These are phyloP conservation scores for Globisporangium paroecandrum DNA, from an alignment of 352 stramenopile species.

Conservation along the genomic window DNA sequence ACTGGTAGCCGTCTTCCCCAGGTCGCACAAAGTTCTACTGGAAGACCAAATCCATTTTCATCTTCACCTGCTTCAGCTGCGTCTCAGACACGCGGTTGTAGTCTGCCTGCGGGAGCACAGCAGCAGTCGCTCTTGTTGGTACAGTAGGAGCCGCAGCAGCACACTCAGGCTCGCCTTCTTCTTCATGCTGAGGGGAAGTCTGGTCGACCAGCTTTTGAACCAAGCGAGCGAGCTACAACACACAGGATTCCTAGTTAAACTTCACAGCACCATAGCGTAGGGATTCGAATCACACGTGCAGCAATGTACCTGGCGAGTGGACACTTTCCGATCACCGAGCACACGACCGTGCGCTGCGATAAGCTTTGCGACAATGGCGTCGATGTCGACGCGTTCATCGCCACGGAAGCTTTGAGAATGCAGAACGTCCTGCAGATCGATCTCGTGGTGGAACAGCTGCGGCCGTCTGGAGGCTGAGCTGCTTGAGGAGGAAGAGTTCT, in stretches of 20 bases:
- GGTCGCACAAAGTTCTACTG: conserved; percentile 56
- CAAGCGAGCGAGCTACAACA: conserved; percentile 41
- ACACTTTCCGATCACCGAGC: conserved; percentile 40
- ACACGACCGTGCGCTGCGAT: conserved; percentile 35
- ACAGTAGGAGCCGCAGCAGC: background rate
- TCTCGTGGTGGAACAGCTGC: conserved; percentile 63
- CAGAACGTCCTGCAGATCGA: conserved; percentile 35
- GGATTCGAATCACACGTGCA: no score
- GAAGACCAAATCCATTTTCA: conserved; percentile 72
- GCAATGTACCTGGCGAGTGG: conserved; percentile 29
- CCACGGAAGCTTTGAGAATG: no score
- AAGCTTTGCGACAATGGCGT: conserved; percentile 38
- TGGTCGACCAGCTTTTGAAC: conserved; percentile 38
- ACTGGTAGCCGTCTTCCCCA: conserved; percentile 51
- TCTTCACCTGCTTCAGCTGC: conserved; percentile 66
- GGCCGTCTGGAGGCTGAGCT: background rate
- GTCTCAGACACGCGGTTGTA: conserved; percentile 77
- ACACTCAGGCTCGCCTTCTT: background rate
- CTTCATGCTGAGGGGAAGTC: background rate
- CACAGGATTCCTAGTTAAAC: background rate
- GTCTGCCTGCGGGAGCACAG: conserved; percentile 52
- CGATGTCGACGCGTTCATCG: conserved; percentile 7
- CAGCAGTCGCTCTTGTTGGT: background rate
- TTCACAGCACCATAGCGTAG: no score
- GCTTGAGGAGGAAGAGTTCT: background rate